phyloP scores from a whole-genome alignment of 2,329 filamentous ascomycete genomes.

The Hypoxylon sp. region DNA sequence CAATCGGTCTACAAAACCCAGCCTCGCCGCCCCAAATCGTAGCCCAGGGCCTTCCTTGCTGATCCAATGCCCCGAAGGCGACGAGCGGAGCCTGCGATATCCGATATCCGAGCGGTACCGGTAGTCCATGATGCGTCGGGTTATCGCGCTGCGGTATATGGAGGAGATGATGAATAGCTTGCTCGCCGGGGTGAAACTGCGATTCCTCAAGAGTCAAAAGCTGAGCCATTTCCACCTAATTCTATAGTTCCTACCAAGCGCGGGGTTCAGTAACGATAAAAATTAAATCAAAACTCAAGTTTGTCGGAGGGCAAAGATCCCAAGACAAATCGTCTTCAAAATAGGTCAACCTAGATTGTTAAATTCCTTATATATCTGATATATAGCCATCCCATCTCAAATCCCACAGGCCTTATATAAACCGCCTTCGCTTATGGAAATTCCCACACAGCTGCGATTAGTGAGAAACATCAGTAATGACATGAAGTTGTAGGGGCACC shows the following conservation, averaged over 20 bases:
- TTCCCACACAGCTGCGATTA: neutral
- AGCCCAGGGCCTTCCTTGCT: constrained; percentile 77
- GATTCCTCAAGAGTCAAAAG: constrained; percentile 34
- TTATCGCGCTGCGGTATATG: constrained; percentile 70
- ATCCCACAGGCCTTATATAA: neutral
- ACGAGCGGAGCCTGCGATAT: constrained; percentile 75
- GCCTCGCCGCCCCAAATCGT: constrained; percentile 81
- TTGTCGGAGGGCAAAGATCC: neutral
- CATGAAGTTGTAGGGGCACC: neutral
- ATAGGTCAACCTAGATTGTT: neutral
- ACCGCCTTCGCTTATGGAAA: neutral
- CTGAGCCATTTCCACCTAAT: constrained; percentile 35
- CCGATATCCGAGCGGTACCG: constrained; percentile 70
- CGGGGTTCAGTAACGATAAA: neutral
- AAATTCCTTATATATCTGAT: neutral
- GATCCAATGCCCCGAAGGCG: constrained; percentile 79
- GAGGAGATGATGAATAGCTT: constrained; percentile 73
- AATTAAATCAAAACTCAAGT: neutral
- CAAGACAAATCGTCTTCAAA: neutral
- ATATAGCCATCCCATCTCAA: neutral
- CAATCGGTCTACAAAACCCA: constrained; percentile 75
- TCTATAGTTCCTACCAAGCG: neutral
- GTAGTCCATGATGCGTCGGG: constrained; percentile 75
- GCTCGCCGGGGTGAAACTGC: constrained; percentile 76
- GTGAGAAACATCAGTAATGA: constrained; percentile 7